A percentile compares a stretch with the other conserved stretches of the same genome.
Conservation (phyloP, 1,284 basidiomycete species). For the Tilletia indica region DNA sequence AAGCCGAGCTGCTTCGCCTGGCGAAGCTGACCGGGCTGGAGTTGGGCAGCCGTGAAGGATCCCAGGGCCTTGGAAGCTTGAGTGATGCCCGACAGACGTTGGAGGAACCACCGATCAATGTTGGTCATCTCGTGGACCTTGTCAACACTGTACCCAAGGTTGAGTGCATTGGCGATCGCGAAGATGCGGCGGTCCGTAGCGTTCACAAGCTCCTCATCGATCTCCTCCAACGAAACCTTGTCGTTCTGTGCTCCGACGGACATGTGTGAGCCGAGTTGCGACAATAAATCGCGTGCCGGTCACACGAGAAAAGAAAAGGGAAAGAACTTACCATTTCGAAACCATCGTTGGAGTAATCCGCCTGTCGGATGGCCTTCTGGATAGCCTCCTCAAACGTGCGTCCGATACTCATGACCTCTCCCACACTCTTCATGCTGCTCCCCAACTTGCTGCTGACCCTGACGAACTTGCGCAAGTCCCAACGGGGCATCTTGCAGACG, state of each 20-base stretch:
- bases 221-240: conserved; percentile 66
- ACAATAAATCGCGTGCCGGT: background rate
- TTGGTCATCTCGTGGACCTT: conserved; percentile 95
- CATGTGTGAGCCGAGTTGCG: background rate
- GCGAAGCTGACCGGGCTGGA: conserved; percentile 69
- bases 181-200: conserved; percentile 90
- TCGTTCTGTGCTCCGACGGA: conserved; percentile 66
- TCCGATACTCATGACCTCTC: conserved; percentile 98
- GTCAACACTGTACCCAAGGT: conserved; percentile 86
- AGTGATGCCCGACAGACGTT: conserved; percentile 66
- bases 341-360: conserved; percentile 89
- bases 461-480: conserved; percentile 97
- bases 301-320: background rate
- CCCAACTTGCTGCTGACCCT: conserved; percentile 52
- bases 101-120: conserved; percentile 98
- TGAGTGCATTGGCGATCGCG: conserved; percentile 82
- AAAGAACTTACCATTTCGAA: conserved; percentile 71
- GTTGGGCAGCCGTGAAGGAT: conserved; percentile 67
- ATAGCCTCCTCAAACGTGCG: conserved; percentile 97
- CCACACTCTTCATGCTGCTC: conserved; percentile 82
- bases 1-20: conserved; percentile 93
- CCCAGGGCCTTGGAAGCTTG: conserved; percentile 58
- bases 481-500: conserved; percentile 96
- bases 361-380: conserved; percentile 93
- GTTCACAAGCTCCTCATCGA: conserved; percentile 81